Percentiles rank a stretch among this genome's conserved stretches.
These are phyloP conservation scores for Bipolaris bicolor DNA, from an alignment of 2,329 filamentous ascomycete species.

Conservation along the genomic window DNA sequence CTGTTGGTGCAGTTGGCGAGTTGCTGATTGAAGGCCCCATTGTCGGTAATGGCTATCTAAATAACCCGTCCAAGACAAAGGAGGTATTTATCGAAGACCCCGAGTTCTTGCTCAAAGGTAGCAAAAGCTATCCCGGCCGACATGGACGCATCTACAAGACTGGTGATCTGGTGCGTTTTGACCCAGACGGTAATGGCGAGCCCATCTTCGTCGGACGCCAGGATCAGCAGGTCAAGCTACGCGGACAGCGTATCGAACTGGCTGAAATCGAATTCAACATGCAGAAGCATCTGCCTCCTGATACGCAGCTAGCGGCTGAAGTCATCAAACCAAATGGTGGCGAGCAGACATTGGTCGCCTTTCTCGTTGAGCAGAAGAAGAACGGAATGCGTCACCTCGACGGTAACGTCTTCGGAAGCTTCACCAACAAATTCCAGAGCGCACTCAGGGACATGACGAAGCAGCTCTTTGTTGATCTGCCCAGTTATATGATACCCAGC, in stretches of 20 bases:
- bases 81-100: slow-evolving; percentile 58
- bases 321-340: slow-evolving; percentile 52
- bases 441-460: slow-evolving; percentile 38
- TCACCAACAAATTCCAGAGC: slow-evolving; percentile 40
- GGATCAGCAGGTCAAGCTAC: slow-evolving; percentile 51
- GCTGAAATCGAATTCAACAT: slow-evolving; percentile 50
- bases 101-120: slow-evolving; percentile 65
- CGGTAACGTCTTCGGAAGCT: slow-evolving; percentile 39
- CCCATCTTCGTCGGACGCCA: slow-evolving; percentile 47
- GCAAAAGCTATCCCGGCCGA: slow-evolving; percentile 58
- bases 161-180: slow-evolving; percentile 56
- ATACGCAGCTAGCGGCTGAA: slow-evolving; percentile 55
- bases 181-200: slow-evolving; percentile 50
- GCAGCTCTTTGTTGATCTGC: slow-evolving; percentile 37
- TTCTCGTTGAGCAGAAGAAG: slow-evolving; percentile 42
- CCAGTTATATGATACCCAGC: slow-evolving; percentile 46
- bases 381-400: slow-evolving; percentile 39
- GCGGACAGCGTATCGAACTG: slow-evolving; percentile 49
- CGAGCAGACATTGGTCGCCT: slow-evolving; percentile 44
- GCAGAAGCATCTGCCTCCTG: slow-evolving; percentile 48
- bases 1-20: slow-evolving; percentile 55
- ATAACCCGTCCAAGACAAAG: slow-evolving; percentile 45
- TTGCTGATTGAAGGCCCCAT: slow-evolving; percentile 66
- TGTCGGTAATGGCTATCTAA: slow-evolving; percentile 48
- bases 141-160: slow-evolving; percentile 55